phyloP scores from a whole-genome alignment of 164 flowering plant species.

The Dillenia suffruticosa region DNA sequence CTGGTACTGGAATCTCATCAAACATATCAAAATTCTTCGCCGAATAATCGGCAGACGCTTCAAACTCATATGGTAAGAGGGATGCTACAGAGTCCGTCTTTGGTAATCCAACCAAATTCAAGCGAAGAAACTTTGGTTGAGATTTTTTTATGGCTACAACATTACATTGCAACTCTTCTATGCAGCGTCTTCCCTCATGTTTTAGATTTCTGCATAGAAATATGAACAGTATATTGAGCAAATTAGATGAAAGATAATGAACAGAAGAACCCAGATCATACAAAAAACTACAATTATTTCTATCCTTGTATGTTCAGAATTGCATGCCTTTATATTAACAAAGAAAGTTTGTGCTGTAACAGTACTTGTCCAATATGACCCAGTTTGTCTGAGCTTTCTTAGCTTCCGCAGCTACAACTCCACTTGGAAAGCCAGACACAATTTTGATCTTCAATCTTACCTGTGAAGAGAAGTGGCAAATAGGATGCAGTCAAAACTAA shows the following conservation, averaged over 20 bases:
- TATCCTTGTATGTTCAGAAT: no score
- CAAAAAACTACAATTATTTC: background rate
- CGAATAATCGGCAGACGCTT: constrained; percentile 15
- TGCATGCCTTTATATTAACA: background rate
- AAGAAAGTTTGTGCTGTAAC: background rate
- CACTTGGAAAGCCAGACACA: constrained; percentile 32
- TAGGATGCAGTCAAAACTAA: background rate
- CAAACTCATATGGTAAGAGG: constrained; percentile 22
- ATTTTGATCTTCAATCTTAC: constrained; percentile 49
- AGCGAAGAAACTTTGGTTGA: constrained; percentile 73
- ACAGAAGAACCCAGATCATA: background rate
- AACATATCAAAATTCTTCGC: constrained; percentile 20
- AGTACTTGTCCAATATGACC: constrained; percentile 70
- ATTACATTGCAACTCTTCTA: constrained; percentile 86
- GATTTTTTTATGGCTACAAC: constrained; percentile 72
- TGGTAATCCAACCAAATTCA: constrained; percentile 60
- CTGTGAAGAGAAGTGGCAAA: constrained; percentile 21
- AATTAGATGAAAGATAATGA: background rate
- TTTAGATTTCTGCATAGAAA: constrained; percentile 52
- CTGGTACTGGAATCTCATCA: constrained; percentile 48
- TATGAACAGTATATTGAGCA: background rate
- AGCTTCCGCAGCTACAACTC: constrained; percentile 57
- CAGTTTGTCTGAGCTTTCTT: constrained; percentile 46
- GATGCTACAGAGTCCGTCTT: constrained; percentile 23
- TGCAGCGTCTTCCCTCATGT: constrained; percentile 65